Base-by-base conservation (phyloP, 73 alveolate species). In the Paramecium biaurelia region DNA sequence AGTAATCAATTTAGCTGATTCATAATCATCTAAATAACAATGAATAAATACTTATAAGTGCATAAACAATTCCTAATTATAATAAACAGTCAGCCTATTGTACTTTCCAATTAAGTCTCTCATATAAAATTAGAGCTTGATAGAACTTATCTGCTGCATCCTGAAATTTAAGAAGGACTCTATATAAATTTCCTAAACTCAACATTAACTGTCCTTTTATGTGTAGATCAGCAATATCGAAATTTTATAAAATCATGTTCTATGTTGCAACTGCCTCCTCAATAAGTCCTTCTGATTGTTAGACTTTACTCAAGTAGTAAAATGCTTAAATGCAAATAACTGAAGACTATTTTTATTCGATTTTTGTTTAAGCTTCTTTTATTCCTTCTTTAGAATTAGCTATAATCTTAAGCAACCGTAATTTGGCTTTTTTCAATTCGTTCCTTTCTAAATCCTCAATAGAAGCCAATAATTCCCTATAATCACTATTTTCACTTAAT, bases 101-200 rank as follows among this genome's bases (percentile, higher is more conserved):
- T 2, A 74, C 87, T 35, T 74, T 34, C 87, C 87, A 74, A 11
- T 74, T 74, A 18, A 74, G 24, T 74, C 87, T 74, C 23, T 74
- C 87, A 74, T 74, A 74, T 11, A 37, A 34, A 11, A 74, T 35
- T 34, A 74, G 35, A 28, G 87, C 87, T 21, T 74, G 10, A 37
- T 74, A 74, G 14, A 74, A 74, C 30, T 34, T 34, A 37, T 41
- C 45, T 34, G 45, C 37, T n/a, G 87, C 57, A 0, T 74, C 59
- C n/a, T 74, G 8, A 37, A 74, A 74, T 34, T 74, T 74, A 5
- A 74, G 87, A 1, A n/a, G 21, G 9, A 74, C 18, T 35, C 87
- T 35, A 41, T 74, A 37, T 37, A 74, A n/a, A 74, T 34, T 74
- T 14, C 87, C 87, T 10, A 74, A 74, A 74, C 67, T 37, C 24